Conservation (phyloP, 2,329 filamentous ascomycete genomes). For the Xylaria sp. region DNA sequence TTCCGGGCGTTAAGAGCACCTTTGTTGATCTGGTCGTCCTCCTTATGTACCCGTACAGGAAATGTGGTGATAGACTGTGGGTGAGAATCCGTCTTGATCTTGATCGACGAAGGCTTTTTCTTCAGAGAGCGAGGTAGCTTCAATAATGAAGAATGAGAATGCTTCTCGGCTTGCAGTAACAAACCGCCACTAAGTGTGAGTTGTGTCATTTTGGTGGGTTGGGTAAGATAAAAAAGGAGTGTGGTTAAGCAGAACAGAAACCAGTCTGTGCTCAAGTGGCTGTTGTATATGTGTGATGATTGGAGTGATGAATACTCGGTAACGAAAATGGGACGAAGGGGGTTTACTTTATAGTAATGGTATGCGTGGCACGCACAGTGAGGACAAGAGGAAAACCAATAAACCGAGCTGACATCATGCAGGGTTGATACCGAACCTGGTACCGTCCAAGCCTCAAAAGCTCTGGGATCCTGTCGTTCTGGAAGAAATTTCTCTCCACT, state of each 20-base stretch:
- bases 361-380: slow-evolving; percentile 35
- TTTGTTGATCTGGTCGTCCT: slow-evolving; percentile 37
- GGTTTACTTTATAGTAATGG: slow-evolving; percentile 37
- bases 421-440: slow-evolving; percentile 33
- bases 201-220: slow-evolving; percentile 36
- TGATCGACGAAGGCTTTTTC: slow-evolving; percentile 34
- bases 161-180: slow-evolving; percentile 34
- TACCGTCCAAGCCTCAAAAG: slow-evolving; percentile 27
- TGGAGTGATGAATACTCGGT: slow-evolving; percentile 23
- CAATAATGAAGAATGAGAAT: slow-evolving; percentile 16
- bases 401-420: slow-evolving; percentile 35
- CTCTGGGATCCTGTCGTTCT: slow-evolving; percentile 30
- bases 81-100: slow-evolving; percentile 35
- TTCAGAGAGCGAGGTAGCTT: slow-evolving; percentile 26
- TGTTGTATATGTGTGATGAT: slow-evolving; percentile 19
- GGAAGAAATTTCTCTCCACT: slow-evolving; percentile 38
- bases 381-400: slow-evolving; percentile 16
- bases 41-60: slow-evolving; percentile 39
- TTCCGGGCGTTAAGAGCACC: slow-evolving; percentile 38
- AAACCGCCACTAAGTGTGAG: slow-evolving; percentile 31
- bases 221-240: slow-evolving; percentile 32
- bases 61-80: slow-evolving; percentile 38
- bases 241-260: slow-evolving; percentile 28
- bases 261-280: slow-evolving; percentile 33
- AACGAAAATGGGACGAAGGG: slow-evolving; percentile 25